A percentile compares a stretch with the other conserved stretches of the same genome.
Conservation (phyloP, 2,329 filamentous ascomycete genomes). For the Cercospora nicotianae region DNA sequence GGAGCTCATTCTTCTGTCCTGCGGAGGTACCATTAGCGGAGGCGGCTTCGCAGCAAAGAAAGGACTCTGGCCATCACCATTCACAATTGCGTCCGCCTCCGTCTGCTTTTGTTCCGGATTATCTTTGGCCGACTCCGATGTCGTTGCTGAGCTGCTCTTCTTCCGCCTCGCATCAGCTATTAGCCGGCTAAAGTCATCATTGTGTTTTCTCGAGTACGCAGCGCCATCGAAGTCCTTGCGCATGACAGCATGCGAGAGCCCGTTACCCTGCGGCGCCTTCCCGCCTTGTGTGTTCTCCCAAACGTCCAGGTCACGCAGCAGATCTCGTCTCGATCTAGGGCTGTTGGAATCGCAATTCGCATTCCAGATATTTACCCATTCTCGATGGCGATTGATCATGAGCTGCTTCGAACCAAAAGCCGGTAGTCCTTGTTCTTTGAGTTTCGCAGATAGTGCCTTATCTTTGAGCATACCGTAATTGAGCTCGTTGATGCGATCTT, state of each 20-base stretch:
- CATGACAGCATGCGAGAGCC: constrained; percentile 58
- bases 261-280: constrained; percentile 48
- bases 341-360: constrained; percentile 85
- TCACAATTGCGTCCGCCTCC: constrained; percentile 15
- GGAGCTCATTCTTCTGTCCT: neutral
- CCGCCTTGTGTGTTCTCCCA: constrained; percentile 86
- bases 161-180: constrained; percentile 72
- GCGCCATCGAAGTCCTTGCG: constrained; percentile 84
- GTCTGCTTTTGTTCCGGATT: neutral
- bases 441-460: constrained; percentile 71
- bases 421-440: constrained; percentile 77
- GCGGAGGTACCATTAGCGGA: constrained; percentile 13
- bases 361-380: constrained; percentile 96
- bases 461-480: constrained; percentile 91
- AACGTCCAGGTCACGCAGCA: constrained; percentile 74
- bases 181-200: constrained; percentile 72
- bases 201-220: constrained; percentile 73
- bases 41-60: constrained; percentile 4
- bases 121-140: constrained; percentile 17
- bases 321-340: constrained; percentile 68
- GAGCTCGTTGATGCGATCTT: constrained; percentile 72
- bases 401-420: constrained; percentile 65
- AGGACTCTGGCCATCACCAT: constrained; percentile 24
- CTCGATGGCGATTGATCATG: constrained; percentile 77
- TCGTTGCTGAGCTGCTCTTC: constrained; percentile 37